Evolutionary conservation across 164 flowering plant species (phyloP), one percentile per base, ranked within the genome.

Genomic region (Amborella trichopoda): DNA sequence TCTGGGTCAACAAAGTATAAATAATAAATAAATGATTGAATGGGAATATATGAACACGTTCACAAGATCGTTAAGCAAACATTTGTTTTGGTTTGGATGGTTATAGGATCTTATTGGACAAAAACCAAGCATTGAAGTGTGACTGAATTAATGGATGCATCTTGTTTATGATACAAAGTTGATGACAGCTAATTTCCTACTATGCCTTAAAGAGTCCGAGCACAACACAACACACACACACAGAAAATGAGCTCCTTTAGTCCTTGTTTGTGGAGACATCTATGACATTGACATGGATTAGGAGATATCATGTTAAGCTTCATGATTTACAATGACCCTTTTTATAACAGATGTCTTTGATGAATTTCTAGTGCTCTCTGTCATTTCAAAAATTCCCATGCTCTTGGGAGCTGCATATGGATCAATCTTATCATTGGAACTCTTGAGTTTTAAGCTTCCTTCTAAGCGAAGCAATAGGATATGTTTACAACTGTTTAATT

Each of bases 381-480:
- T 56, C 49, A 54, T 50, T 43, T 50, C 60, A 38, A 80, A 83
- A 46, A 83, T 75, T 30, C 86, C 89, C 86, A 83, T 69, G 59
- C 72, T 71, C 70, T 68, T 78, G 20, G 94, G 83, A 41, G 74
- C 75, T 4, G 61, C 68, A 60, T 83, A 78, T 1, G 83, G 94
- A 68, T 83, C 83, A 17, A 37, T 17, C n/a, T 49, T 68, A 26
- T 47, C 74, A 88, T 83, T 68, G 27, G 55, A 44, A 45, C 17
- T 5, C 21, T 9, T 16, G 19, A 28, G 5, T n/a, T 26, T 12
- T 8, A 28, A 10, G 18, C 6, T 16, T 17, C 10, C 4, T 30
- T 21, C n/a, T 24, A 28, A 44, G 27, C 9, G 8, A 22, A 44
- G 6, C 2, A 24, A 12, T 12, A 24, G 24, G 26, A 2, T 5